phyloP scores from a whole-genome alignment of 345 rosid genomes.

The Raphanus sativus region DNA sequence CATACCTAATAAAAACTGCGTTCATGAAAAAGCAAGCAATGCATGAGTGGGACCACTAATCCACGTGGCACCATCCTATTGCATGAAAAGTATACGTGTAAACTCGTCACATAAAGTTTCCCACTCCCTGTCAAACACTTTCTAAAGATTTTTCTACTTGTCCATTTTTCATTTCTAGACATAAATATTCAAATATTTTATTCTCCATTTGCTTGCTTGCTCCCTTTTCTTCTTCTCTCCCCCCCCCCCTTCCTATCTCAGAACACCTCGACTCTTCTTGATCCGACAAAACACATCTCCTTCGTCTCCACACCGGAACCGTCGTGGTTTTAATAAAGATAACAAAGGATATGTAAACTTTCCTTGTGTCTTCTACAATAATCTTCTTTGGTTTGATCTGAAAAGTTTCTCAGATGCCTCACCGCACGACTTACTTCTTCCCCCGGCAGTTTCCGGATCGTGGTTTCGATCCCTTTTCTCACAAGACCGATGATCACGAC shows the following conservation, averaged over 20 bases:
- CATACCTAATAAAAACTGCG: background rate
- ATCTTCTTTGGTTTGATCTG: background rate
- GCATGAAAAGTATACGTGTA: background rate
- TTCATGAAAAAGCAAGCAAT: background rate
- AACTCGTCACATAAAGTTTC: constrained; percentile 15
- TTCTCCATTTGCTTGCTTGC: background rate
- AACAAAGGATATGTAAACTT: background rate
- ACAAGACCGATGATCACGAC: constrained; percentile 52
- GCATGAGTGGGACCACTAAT: background rate
- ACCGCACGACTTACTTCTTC: constrained; percentile 93
- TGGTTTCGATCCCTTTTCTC: constrained; percentile 54
- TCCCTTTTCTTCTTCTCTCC: background rate
- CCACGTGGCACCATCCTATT: constrained; percentile 25
- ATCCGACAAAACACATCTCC: constrained; percentile 17
- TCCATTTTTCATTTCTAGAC: background rate
- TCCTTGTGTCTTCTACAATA: background rate
- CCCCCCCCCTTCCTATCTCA: background rate
- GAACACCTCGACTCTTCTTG: background rate
- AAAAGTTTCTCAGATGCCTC: constrained; percentile 56
- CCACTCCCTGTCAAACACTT: background rate
- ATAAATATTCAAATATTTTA: constrained; percentile 18
- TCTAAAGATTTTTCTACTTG: constrained; percentile 5
- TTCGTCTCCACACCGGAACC: background rate
- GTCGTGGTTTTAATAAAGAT: background rate
- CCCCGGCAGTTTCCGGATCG: constrained; percentile 95